Evolutionary conservation across 371 early-diverging fungal genomes (phyloP).

Genomic region (Smittium mucronatum): DNA sequence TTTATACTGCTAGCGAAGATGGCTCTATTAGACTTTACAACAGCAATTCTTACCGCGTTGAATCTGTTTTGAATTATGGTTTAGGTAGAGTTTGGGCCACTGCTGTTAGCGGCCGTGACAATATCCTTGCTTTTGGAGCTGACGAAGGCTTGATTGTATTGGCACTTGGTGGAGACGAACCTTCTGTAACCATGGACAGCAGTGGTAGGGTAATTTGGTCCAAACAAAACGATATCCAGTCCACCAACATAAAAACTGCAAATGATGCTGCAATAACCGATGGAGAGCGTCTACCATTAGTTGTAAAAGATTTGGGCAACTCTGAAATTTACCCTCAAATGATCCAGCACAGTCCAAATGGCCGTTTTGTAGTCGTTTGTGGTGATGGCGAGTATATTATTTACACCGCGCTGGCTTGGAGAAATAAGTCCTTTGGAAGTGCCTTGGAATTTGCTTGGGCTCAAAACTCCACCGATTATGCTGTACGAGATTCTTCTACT

Average conservation of each 20-base stretch:
- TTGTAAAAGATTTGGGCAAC: slow-evolving; percentile 88
- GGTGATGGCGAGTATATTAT: slow-evolving; percentile 98
- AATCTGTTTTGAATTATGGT: slow-evolving; percentile 90
- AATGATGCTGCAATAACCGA: slow-evolving; percentile 65
- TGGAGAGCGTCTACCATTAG: slow-evolving; percentile 76
- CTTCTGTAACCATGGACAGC: slow-evolving; percentile 93
- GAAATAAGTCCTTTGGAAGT: slow-evolving; percentile 95
- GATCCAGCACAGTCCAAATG: slow-evolving; percentile 94
- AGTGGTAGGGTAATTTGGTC: slow-evolving; percentile 97
- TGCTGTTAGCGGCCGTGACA: slow-evolving; percentile 70
- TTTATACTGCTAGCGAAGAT: slow-evolving; percentile 94
- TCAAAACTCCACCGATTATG: slow-evolving; percentile 84
- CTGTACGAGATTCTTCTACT: slow-evolving; percentile 81
- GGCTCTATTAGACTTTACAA: slow-evolving; percentile 96
- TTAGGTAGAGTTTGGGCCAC: slow-evolving; percentile 94
- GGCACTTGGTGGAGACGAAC: slow-evolving; percentile 88
- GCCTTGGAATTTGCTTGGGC: slow-evolving; percentile 96
- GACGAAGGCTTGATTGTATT: slow-evolving; percentile 92
- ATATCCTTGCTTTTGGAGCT: slow-evolving; percentile 85
- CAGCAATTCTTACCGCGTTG: slow-evolving; percentile 87
- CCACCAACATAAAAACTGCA: slow-evolving; percentile 71
- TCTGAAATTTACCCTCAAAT: slow-evolving; percentile 95
- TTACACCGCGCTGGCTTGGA: slow-evolving; percentile 97
- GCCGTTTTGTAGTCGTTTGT: slow-evolving; percentile 94
- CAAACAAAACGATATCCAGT: slow-evolving; percentile 87